A percentile compares a stretch with the other conserved stretches of the same genome.
Conservation (phyloP, 352 stramenopile species). For the Pilasporangium apinafurcum region DNA sequence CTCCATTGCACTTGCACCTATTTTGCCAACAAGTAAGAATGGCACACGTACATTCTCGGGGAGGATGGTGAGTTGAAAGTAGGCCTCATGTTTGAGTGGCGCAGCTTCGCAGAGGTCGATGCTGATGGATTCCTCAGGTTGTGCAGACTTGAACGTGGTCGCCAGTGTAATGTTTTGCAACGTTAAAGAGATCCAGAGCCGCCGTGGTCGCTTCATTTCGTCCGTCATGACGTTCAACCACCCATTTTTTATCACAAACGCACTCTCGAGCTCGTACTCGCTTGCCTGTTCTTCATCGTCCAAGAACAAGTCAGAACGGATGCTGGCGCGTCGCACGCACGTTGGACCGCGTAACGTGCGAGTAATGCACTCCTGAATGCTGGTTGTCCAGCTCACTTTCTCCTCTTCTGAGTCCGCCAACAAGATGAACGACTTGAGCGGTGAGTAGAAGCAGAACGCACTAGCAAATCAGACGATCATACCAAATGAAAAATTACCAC, state of each 20-base stretch:
- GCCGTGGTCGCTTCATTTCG: conserved; percentile 24
- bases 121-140: conserved; percentile 58
- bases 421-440: conserved; percentile 83
- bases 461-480: conserved; percentile 18
- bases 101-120: conserved; percentile 54
- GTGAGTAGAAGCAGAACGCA: conserved; percentile 83
- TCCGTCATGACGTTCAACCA: conserved; percentile 69
- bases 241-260: conserved; percentile 82
- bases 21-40: conserved; percentile 8
- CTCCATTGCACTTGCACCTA: conserved; percentile 6
- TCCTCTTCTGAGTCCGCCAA: conserved; percentile 58
- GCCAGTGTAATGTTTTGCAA: conserved; percentile 62
- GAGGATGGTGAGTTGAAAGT: conserved; percentile 52
- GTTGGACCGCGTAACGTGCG: conserved; percentile 44
- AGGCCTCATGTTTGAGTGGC: conserved; percentile 39
- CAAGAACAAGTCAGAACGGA: conserved; percentile 49
- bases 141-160: conserved; percentile 54
- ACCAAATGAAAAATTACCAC: not conserved
- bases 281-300: conserved; percentile 61
- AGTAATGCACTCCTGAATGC: conserved; percentile 61
- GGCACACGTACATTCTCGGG: conserved; percentile 8
- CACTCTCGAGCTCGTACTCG: conserved; percentile 57
- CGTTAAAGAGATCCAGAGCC: conserved; percentile 77
- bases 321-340: conserved; percentile 36
- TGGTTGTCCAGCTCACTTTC: conserved; percentile 50